Base-by-base conservation (phyloP, 2,329 filamentous ascomycete genomes). In the Didymella pinodella region DNA sequence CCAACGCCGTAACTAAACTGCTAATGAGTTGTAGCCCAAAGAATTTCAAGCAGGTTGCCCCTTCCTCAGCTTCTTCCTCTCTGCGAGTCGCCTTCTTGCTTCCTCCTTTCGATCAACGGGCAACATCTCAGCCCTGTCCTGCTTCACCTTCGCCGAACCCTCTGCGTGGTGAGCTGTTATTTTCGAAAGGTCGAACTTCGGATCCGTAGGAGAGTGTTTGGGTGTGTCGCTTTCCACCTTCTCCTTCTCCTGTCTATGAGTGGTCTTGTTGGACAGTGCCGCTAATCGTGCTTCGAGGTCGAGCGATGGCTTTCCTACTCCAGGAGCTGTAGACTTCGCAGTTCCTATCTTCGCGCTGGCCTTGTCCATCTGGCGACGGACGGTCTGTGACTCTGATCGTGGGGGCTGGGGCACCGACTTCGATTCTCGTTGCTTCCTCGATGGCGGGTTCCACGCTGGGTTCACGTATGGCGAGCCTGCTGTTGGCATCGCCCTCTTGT, bases 401-500 rank as follows among this genome's bases (percentile, higher is more conserved):
- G 54, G 7, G 25, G 36, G 26, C 25, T 58, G 32, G 5, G 71
- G 65, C 2, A 54, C 36, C 1, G 65, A 63, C 46, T 67, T 74
- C 3, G 67, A 56, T 8, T 45, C 47, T 18, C 65, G 66, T 28
- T 66, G 62, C 36, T 68, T 61, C 40, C 55, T 66, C n/a, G 62
- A 54, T 20, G 64, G 65, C 12, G 64, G 58, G 14, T 68, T 65
- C 66, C 70, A 68, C 14, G 62, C 58, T 2, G 70, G 66, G 47
- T 66, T 66, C 7, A 68, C 63, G 50, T 70, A 70, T 5, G 69
- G 67, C n/a, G 67, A 57, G 7, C 68, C 74, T 11, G 61, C 68
- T 14, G 69, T 67, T 2, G 74, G 74, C 48, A 77, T 47, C 2
- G 73, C 72, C 68, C 75, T 71, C 49, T 66, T 70, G 53, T 77